Base-by-base conservation (phyloP, 2,329 filamentous ascomycete species). In the Emergomyces africanus region DNA sequence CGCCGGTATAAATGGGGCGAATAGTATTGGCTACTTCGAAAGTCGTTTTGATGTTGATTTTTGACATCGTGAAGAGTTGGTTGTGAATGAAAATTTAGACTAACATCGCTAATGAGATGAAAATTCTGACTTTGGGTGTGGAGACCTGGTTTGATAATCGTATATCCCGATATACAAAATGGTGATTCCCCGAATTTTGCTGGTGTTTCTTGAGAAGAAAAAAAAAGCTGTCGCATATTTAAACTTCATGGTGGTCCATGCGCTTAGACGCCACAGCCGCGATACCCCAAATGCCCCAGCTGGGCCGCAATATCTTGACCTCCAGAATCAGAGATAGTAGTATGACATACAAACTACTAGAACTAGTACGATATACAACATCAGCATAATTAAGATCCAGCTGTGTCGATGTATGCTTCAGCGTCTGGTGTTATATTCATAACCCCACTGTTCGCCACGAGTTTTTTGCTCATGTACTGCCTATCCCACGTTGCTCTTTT, bases 1-100 rank as follows among this genome's bases (percentile, higher is more conserved):
- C 94, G 58, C 94, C 94, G 1, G 92, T 96, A 70, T 94, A 96
- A 55, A 97, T 92, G 23, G 94, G 94, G 67, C 90, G 88, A 59
- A 99, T 88, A 54, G 90, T 88, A 68, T 87, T 84, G 64, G 82
- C 82, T 60, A 87, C 83, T 69, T 95, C 89, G 72, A 96, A 99
- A 3, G 92, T 96, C 60, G 90, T 96, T 79, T 90, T 95, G 66
- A 80, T 73, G 46, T 76, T 77, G 62, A 80, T 74, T 71, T 81
- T 80, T 68, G 81, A 81, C 66, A 75, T 75, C 56, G 63, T 64
- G 25, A 2, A 12, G 39, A 14, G 23, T 20, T 35, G 25, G 18
- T 33, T 5, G 30, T 44, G 18, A 49, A 44, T 20, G 9, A 20
- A 54, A 15, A 41, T 18, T 55, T 44, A 55, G 33, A 55, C 33